These are phyloP conservation scores for Vigna radiata DNA, from an alignment of 306 rosid species.

Conservation along the genomic window DNA sequence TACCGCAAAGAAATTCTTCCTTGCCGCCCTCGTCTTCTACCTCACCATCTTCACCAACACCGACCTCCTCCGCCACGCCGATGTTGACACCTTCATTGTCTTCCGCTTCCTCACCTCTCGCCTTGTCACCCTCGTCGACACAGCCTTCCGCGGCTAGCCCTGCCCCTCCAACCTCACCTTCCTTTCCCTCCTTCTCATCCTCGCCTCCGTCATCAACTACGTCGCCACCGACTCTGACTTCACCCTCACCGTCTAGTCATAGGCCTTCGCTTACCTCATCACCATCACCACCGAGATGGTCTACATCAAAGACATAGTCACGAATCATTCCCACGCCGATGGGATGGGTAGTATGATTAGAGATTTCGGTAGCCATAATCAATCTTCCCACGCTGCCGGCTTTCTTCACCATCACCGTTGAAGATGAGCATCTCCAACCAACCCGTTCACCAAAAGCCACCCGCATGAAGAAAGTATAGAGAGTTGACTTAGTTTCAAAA, in stretches of 20 bases:
- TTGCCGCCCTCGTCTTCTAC: slow-evolving; percentile 92
- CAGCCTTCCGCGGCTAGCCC: slow-evolving; percentile 71
- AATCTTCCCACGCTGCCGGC: too few relatives aligned
- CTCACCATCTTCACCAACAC: slow-evolving; percentile 97
- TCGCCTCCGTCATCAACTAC: slow-evolving; percentile 84
- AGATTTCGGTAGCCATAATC: too few relatives aligned
- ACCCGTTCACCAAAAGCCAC: too few relatives aligned
- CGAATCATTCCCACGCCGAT: slow-evolving; percentile 32
- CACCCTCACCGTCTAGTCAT: slow-evolving; percentile 80
- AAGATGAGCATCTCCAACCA: too few relatives aligned
- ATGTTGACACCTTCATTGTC: slow-evolving; percentile 93
- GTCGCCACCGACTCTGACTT: slow-evolving; percentile 90
- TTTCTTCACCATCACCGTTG: too few relatives aligned
- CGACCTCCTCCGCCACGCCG: slow-evolving; percentile 92
- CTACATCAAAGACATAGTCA: slow-evolving; percentile 94
- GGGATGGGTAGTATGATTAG: too few relatives aligned
- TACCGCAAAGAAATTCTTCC: slow-evolving; percentile 83
- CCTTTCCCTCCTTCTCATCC: slow-evolving; percentile 69
- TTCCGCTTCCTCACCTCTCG: slow-evolving; percentile 89
- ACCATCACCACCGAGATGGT: slow-evolving; percentile 97
- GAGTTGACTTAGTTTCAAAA: too few relatives aligned
- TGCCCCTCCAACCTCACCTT: slow-evolving; percentile 85
- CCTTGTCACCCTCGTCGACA: slow-evolving; percentile 91
- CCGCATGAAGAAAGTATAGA: too few relatives aligned
- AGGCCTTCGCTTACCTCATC: slow-evolving; percentile 92